Evolutionary conservation across 257 asterid species (phyloP), one percentile per base, ranked within the genome.

Genomic region (Schizonepeta tenuifolia): DNA sequence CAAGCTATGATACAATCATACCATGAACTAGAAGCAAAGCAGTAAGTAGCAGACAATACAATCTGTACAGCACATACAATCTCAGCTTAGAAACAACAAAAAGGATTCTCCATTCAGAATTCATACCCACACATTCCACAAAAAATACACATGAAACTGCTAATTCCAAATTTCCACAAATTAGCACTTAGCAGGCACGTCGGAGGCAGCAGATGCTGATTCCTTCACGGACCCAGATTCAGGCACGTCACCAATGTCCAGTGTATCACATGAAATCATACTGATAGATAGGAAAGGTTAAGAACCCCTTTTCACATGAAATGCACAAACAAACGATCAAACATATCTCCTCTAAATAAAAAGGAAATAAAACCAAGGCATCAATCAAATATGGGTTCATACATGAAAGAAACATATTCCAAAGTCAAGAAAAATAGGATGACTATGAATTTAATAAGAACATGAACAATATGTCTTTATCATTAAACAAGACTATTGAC

Each of bases 171-270:
- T 60, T 50, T 38, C 55, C 31, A 57, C 72, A 74, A 65, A 65
- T 67, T 83, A 84, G 79, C 72, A 74, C 51, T 74, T 67, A 56
- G 88, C 57, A 38, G 78, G 54, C 40, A 41, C 22, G 76, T 77
- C 75, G 49, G 89, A 79, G 8, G 86, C 55, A 71, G 83, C 79
- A 33, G 92, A 88, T 65, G 94, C 70, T 5, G 96, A 86, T 61
- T 76, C 79, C 69, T 65, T 40, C 15, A 76, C 62, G 24, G 69
- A 55, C 24, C 80, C 82, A 7, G 75, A 57, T 67, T 87, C 97
- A 10, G 95, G 83, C 78, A 88, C 95, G 26, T 93, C 98, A 14
- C 96, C 97, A 20, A 93, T 90, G 86, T 93, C 95, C 78, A 90
- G 78, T 43, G 86, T 77, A 58, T 90, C 96, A 0, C n/a, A n/a